Base-by-base conservation (phyloP, 805 yeast genomes). In the Lipomyces yamadae region DNA sequence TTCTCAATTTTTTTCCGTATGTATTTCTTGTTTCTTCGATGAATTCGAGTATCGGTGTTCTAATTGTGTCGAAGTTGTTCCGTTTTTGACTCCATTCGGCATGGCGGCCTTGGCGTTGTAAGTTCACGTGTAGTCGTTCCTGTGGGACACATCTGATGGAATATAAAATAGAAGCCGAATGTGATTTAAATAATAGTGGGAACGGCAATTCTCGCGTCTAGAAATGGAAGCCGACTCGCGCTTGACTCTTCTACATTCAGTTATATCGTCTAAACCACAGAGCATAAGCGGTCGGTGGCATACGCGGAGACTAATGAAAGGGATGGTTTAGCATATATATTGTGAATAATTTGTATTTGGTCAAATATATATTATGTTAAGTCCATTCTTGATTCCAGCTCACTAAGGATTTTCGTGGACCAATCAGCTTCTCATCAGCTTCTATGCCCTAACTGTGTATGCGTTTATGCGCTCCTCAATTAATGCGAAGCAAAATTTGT, bases 81-180 rank as follows among this genome's bases (percentile, higher is more conserved):
- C 71, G 33, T 68, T 68, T 61, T 18, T 67, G 57, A 66, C 70
- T 33, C 71, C 71, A 39, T 68, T 68, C 67, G 69, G 69, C 52
- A 68, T 68, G 71, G 70, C 71, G 29, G 62, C 63, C 15, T 48
- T 58, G 54, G 70, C 70, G 42, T n/a, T 68, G 71, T 68, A 66
- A 56, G 71, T 60, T 15, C 4, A 53, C 62, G 29, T 59, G 24
- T 18, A 32, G 37, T 45, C 8, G 15, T n/a, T 8, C 3, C n/a
- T 7, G 18, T n/a, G 24, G 48, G 48, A 6, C 45, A 24, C 35
- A 15, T 29, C 65, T 62, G 58, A 62, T 48, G 11, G n/a, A 30
- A 50, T 42, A 56, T 4, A 56, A 30, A 56, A 58, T 55, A 64
- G 67, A 37, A 64, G 67, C 67, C 60, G 61, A 63, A 64, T 64